Base-by-base conservation (phyloP, 352 stramenopile species). In the Phytophthora melonis region DNA sequence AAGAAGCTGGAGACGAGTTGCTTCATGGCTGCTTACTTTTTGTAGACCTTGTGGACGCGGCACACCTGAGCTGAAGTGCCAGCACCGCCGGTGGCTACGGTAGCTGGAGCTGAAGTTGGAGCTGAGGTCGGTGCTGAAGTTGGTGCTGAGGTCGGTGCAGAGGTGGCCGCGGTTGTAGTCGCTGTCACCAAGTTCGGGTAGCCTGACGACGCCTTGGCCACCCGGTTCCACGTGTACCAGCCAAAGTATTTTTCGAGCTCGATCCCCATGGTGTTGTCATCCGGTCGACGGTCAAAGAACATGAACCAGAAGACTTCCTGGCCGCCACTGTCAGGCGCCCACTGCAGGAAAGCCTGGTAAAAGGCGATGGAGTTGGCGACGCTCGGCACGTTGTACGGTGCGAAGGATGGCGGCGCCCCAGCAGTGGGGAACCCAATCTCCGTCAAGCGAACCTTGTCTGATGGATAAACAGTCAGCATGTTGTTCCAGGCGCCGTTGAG, bases 291-390 rank as follows among this genome's bases (percentile, higher is more conserved):
- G 49, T 95, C 87, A 52, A 93, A 96, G 58, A 91, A 88, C 77
- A 88, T 91, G 75, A 94, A 94, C 89, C 88, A 96, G 56, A 94
- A 96, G 8, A 77, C 66, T 55, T 91, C 80, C 18, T 81, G 68
- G 3, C 87, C 85, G 1, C 81, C 81, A 1, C 45, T 65, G 0
- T 32, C 62, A 10, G 87, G 88, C 10, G 66, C 84, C 88, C 88
- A 94, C 53, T 90, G 88, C 27, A 86, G 19, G 34, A 91, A 86
- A 3, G 73, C 78, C n/a, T 84, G 77, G 71, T 93, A 95, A 66
- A 90, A 94, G 1, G 56, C 49, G 43, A 81, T 57, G 0, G 86
- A 80, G 59, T 88, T 87, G 1, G 32, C 66, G n/a, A 93, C 14
- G 21, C 75, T 89, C 18, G 89, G 85, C 1, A 86, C 54, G 34